Base-by-base conservation (phyloP, 2,329 filamentous ascomycete genomes). In the Chaetomiaceae sp. region DNA sequence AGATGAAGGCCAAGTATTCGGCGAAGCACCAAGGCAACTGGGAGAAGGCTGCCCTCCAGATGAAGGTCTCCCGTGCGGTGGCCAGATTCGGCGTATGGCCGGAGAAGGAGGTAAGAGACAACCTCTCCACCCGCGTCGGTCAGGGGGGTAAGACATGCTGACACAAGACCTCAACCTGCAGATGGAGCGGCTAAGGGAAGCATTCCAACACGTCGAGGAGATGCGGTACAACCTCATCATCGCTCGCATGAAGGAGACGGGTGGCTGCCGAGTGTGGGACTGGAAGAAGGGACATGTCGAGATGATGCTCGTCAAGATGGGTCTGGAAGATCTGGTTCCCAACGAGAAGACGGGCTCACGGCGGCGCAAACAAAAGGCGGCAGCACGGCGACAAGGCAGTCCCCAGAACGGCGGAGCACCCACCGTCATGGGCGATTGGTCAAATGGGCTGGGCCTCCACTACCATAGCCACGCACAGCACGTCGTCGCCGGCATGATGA, bases 41-140 rank as follows among this genome's bases (percentile, higher is more conserved):
- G 48, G 68, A 71, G 33, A 75, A 76, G 55, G 74, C 77, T 43
- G 71, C 72, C 44, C 67, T 81, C 4, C 78, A 82, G 58, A 81
- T 82, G 78, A 77, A 75, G 60, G 70, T 79, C 35, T 73, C 73
- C 12, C 71, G 78, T 6, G 72, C 72, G 3, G 72, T 78, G 17
- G 65, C 73, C 48, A 75, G 73, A 54, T 74, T 74, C 46, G 67
- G 72, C 12, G 62, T 71, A 1, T 81, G 77, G 77, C 69, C 74
- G 2, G 55, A 65, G 9, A 61, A 58, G 54, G 78, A 81, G 65
- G 78, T 80, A 64, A 71, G 66, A 33, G 13, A 14, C 5, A 35
- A 30, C 9, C 23, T 16, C 25, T n/a, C n/a, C n/a, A n/a, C n/a
- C n/a, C n/a, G n/a, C n/a, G n/a, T n/a, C n/a, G n/a, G n/a, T n/a